Base-by-base conservation (phyloP, 2,329 filamentous ascomycete species). In the Fonsecaea monophora region DNA sequence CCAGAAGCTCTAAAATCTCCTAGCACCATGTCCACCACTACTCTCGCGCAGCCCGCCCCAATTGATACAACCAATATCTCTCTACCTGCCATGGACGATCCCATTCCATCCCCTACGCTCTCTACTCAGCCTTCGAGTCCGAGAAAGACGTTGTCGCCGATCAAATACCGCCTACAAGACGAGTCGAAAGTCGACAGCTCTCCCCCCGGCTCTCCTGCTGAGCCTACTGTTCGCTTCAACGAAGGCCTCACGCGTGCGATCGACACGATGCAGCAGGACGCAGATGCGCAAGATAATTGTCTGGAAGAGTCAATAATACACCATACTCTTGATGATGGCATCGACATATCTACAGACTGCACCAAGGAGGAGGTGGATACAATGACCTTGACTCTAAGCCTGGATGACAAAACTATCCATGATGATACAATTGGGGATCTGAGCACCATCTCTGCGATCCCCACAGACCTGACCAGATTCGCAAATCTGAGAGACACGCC, bases 361-460 rank as follows among this genome's bases (percentile, higher is more conserved):
- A n/a, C 30, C 34, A 60, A 63, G 35, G 65, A 67, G 68, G 53
- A 68, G 56, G 48, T 66, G 60, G 71, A 73, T 18, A 64, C 74
- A 37, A 71, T 75, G 58, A 57, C 69, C 12, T 65, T 71, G 38
- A 71, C 68, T 32, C 42, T 72, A 32, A 67, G 69, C 21, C 42
- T 74, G 18, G 68, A 72, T 12, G 69, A 73, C n/a, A 71, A 77
- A 18, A 73, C 75, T 55, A 70, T 66, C 21, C 73, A 74, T 60
- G 73, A 75, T 62, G 77, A 77, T 13, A 75, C 76, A 34, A 78
- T 82, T 53, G 82, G 81, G 10, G 79, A 80, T 74, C 91, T 96
- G 76, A 97, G 92, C 81, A 88, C 86, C 12, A 97, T 97, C 78
- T 97, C 94, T 1, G 92, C 92, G 8, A 87, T 97, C 62, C 92